These are phyloP conservation scores for Rhodosporidiobolus sp. DNA, from an alignment of 768 basidiomycete genomes.

Conservation along the genomic window DNA sequence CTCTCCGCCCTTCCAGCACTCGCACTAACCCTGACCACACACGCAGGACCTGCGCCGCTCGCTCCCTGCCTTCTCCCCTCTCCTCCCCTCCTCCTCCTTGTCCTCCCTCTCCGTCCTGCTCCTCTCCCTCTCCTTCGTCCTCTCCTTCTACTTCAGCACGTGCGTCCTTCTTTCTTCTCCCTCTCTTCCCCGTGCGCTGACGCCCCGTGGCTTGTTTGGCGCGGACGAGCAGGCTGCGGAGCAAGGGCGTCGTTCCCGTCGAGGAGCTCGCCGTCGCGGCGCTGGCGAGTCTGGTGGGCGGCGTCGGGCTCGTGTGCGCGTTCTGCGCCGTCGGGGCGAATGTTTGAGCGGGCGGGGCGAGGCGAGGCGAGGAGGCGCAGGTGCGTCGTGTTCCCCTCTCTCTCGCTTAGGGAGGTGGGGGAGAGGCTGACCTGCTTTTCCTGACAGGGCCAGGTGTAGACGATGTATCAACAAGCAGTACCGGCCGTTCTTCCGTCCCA, in stretches of 20 bases:
- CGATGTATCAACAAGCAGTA: no score
- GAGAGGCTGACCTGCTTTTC: no score
- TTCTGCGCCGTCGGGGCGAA: conserved; percentile 83
- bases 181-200: neutral
- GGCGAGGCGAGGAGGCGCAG: neutral
- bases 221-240: conserved; percentile 62
- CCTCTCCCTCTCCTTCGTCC: conserved; percentile 10
- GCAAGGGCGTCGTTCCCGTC: conserved; percentile 60
- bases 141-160: conserved; percentile 25
- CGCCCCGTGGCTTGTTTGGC: no score
- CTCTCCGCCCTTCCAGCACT: neutral
- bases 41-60: conserved; percentile 3
- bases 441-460: no score
- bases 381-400: neutral
- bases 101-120: neutral
- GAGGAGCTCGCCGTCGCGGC: conserved; percentile 69
- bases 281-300: conserved; percentile 72
- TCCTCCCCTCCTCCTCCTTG: conserved; percentile 6
- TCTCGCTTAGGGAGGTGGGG: no score
- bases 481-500: no score
- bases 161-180: neutral
- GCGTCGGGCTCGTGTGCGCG: conserved; percentile 82
- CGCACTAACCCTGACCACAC: neutral
- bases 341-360: conserved; percentile 50
- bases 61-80: conserved; percentile 5